These are phyloP conservation scores for Lentinula sp. DNA, from an alignment of 768 basidiomycete genomes.

Conservation along the genomic window DNA sequence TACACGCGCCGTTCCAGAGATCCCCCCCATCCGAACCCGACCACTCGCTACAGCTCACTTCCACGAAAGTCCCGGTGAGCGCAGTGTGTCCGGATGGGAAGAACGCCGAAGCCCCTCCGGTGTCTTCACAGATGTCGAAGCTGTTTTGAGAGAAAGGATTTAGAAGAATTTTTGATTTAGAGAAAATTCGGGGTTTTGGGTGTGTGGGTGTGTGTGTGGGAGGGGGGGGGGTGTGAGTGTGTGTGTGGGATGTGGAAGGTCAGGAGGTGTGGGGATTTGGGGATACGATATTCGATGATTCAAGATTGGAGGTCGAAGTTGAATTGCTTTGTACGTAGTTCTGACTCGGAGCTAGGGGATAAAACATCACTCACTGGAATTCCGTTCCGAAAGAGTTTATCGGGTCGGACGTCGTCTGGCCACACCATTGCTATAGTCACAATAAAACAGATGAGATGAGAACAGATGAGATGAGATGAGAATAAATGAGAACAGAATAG, in stretches of 20 bases:
- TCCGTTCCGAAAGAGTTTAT: slow-evolving; percentile 36
- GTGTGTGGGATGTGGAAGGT: too few relatives aligned
- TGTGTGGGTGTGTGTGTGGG: too few relatives aligned
- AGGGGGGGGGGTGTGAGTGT: too few relatives aligned
- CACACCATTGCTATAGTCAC: slow-evolving; percentile 41
- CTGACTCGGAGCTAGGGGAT: too few relatives aligned
- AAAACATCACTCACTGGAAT: slow-evolving; percentile 52
- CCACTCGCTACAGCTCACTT: slow-evolving; percentile 56
- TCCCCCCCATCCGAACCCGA: slow-evolving; percentile 42
- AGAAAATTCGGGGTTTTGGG: too few relatives aligned
- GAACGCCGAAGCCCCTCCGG: slow-evolving; percentile 44
- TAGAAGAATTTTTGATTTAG: not conserved
- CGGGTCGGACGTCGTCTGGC: slow-evolving; percentile 35
- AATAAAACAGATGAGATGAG: too few relatives aligned
- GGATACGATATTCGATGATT: too few relatives aligned
- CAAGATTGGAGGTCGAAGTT: too few relatives aligned
- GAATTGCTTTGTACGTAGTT: too few relatives aligned
- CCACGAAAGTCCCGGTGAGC: slow-evolving; percentile 43
- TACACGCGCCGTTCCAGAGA: slow-evolving; percentile 45
- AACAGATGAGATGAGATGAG: too few relatives aligned
- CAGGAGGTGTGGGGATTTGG: too few relatives aligned
- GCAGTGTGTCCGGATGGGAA: slow-evolving; percentile 55
- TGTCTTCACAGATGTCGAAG: slow-evolving; percentile 59
- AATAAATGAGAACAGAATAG: too few relatives aligned
- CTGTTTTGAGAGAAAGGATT: slow-evolving; percentile 18